phyloP scores from a whole-genome alignment of 148 eudicot species.

The Fagopyrum homotropicum region DNA sequence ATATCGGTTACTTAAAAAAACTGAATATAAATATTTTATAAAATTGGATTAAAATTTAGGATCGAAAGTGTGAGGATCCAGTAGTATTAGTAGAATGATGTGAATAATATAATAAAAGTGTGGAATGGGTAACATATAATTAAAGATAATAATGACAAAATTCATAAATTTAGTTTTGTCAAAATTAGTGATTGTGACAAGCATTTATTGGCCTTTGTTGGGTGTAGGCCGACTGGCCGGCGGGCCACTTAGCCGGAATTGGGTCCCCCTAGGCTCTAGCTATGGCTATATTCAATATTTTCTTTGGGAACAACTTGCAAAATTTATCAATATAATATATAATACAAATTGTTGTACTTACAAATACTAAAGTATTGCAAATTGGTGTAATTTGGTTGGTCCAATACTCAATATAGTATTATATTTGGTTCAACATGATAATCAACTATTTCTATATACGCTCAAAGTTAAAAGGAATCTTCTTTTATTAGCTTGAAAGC shows the following conservation, averaged over 20 bases:
- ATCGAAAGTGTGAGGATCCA: too few relatives aligned
- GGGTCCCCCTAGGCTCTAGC: not conserved
- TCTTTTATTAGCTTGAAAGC: constrained; percentile 7
- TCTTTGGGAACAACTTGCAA: not conserved
- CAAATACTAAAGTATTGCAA: not conserved
- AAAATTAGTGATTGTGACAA: constrained; percentile 9
- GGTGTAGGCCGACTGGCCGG: constrained; percentile 18
- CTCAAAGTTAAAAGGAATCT: not conserved
- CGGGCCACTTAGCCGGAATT: constrained; percentile 14
- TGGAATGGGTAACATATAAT: not conserved
- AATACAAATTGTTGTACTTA: not conserved
- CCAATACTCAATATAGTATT: not conserved
- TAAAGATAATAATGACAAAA: constrained; percentile 4
- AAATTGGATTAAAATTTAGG: too few relatives aligned
- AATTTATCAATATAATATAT: not conserved
- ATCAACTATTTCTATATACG: not conserved
- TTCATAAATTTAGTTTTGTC: not conserved
- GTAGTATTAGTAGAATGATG: not conserved
- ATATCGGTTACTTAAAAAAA: too few relatives aligned
- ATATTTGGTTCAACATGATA: not conserved
- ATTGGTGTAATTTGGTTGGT: not conserved
- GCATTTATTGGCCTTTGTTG: constrained; percentile 1
- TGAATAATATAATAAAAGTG: not conserved
- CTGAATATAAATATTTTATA: too few relatives aligned
- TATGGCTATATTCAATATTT: not conserved